Conservation (phyloP, 2,329 filamentous ascomycete genomes). For the Fusarium virguliforme region DNA sequence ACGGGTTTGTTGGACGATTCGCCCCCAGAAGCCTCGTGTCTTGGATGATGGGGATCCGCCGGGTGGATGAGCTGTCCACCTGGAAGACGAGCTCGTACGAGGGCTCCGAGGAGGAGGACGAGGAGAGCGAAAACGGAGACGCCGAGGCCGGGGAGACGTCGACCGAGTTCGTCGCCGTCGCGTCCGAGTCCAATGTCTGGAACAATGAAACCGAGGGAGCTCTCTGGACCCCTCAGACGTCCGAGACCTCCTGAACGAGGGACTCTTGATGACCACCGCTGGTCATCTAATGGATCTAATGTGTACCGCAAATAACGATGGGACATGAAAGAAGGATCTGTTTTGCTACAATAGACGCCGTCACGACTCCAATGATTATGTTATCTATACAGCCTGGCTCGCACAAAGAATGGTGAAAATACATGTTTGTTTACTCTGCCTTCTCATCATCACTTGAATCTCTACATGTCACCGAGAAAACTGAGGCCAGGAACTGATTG, state of each 20-base stretch:
- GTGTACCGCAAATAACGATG: conserved; percentile 46
- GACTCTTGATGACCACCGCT: conserved; percentile 30
- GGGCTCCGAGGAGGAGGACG: conserved; percentile 56
- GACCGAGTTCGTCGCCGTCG: conserved; percentile 69
- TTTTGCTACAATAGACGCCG: conserved; percentile 52
- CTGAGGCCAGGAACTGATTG: conserved; percentile 10
- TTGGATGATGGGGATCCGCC: conserved; percentile 91
- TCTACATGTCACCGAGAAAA: background rate
- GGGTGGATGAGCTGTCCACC: conserved; percentile 70
- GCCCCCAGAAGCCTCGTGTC: conserved; percentile 84
- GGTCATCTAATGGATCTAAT: conserved; percentile 32
- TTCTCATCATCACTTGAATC: background rate
- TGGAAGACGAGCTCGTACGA: conserved; percentile 66
- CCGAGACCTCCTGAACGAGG: conserved; percentile 44
- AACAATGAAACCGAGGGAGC: conserved; percentile 61
- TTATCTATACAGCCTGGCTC: conserved; percentile 24
- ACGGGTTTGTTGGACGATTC: conserved; percentile 88
- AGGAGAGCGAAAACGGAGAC: conserved; percentile 54
- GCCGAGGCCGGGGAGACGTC: conserved; percentile 50
- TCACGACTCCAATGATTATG: conserved; percentile 51
- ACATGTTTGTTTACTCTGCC: conserved; percentile 3
- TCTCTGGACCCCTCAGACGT: conserved; percentile 61
- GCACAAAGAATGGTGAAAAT: conserved; percentile 7
- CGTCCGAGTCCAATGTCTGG: conserved; percentile 60
- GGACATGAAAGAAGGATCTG: conserved; percentile 47